A percentile compares a stretch with the other conserved stretches of the same genome.
These are phyloP conservation scores for Naganishia vaughanmartiniae DNA, from an alignment of 768 basidiomycete genomes.

Conservation along the genomic window DNA sequence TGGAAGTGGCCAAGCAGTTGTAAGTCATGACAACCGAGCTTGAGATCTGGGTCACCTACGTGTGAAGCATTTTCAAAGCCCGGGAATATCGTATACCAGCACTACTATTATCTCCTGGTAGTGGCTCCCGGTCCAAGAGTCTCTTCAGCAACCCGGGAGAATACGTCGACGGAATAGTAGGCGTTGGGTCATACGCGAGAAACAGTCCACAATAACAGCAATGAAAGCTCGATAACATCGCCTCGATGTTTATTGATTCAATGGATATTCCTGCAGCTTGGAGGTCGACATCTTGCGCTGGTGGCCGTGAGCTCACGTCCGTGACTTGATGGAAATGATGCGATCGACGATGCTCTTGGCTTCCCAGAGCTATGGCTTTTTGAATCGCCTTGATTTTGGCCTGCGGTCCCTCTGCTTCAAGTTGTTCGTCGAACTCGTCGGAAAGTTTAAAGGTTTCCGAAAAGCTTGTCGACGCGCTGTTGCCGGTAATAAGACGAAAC, in stretches of 20 bases:
- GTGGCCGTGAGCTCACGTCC: not conserved
- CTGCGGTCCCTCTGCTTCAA: not conserved
- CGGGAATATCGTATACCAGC: constrained; percentile 5
- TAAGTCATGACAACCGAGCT: not conserved
- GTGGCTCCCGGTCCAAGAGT: constrained; percentile 7
- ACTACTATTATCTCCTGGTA: not conserved
- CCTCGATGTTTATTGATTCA: not conserved
- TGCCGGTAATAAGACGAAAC: constrained; percentile 14
- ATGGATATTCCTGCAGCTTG: not conserved
- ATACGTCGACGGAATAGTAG: not conserved
- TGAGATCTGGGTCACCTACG: not conserved
- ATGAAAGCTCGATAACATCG: not conserved
- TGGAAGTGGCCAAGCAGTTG: not conserved
- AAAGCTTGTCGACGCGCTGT: not conserved
- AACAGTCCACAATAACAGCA: constrained; percentile 21
- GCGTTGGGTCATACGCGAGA: not conserved
- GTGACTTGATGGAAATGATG: constrained; percentile 29
- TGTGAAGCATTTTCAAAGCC: not conserved
- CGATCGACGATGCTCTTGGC: constrained; percentile 15
- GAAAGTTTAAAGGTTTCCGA: not conserved
- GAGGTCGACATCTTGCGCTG: not conserved
- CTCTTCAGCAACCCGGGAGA: constrained; percentile 5
- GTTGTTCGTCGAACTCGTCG: not conserved
- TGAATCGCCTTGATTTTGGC: constrained; percentile 10
- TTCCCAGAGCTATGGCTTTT: not conserved